Base-by-base conservation (phyloP, 2,329 filamentous ascomycete genomes). In the Sporothrix mexicana region DNA sequence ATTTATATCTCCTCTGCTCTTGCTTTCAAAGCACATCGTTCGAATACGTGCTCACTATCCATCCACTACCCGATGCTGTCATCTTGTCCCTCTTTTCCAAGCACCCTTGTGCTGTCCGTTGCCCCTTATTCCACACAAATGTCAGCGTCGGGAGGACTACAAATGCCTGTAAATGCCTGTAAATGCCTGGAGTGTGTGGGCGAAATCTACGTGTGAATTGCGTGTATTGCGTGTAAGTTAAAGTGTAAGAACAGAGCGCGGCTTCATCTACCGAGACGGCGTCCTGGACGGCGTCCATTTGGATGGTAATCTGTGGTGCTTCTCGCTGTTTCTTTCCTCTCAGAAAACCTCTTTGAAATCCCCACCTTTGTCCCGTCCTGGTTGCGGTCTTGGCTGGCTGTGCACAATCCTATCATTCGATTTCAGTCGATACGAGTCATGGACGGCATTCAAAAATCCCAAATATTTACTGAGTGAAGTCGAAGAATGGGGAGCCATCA, bases 251-350 rank as follows among this genome's bases (percentile, higher is more conserved):
- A 36, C 30, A 36, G 30, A 36, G 3, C 2, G 30, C 30, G 30
- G 20, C 8, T 10, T 5, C 59, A 43, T 62, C 30, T 20, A 43
- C 59, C n/a, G 59, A 64, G 59, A 64, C 59, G 59, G 36, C 59
- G 59, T 64, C 45, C 59, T 23, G n/a, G 36, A 64, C 59, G 59
- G 59, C 59, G 59, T 64, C 13, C 36, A 36, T 36, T 36, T 36
- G 30, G 5, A 36, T 36, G 30, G 30, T 36, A 7, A 36, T 36
- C n/a, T n/a, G n/a, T n/a, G n/a, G n/a, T 61, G 17, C 53, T 3
- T n/a, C n/a, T n/a, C 6, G 30, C 36, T 7, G 12, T 53, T 53
- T 20, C n/a, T 13, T 6, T 20, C 10, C 23, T 55, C 45, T 25
- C 25, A 23, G 51, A 23, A 23, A 9, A 8, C 17, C 6, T 53